Conservation (phyloP, 192 early-diverging fungal species). For the Coemansia sp. region DNA sequence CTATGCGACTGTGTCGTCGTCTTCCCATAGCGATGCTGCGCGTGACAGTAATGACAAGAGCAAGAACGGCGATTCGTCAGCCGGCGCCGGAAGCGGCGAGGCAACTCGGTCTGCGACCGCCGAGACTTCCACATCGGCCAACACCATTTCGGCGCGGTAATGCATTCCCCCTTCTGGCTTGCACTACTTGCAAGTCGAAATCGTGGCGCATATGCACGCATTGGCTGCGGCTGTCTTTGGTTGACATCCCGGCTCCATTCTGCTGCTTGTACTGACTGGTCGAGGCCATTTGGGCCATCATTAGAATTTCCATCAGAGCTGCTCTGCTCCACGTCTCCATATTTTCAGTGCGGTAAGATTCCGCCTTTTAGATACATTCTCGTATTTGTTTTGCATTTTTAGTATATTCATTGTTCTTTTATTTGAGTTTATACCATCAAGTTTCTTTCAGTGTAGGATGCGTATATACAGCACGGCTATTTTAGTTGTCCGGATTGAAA, state of each 20-base stretch:
- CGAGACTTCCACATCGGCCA: conserved; percentile 13
- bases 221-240: background rate
- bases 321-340: background rate
- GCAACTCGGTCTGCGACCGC: background rate
- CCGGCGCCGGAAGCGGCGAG: background rate
- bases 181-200: background rate
- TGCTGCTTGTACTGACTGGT: background rate
- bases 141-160: conserved; percentile 11
- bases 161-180: background rate
- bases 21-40: background rate
- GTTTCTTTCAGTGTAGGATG: background rate
- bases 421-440: background rate
- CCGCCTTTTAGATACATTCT: background rate
- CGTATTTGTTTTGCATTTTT: conserved; percentile 2
- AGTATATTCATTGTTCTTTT: background rate
- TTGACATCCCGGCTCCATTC: background rate
- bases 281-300: too few species aligned
- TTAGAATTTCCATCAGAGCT: background rate
- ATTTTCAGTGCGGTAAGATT: background rate
- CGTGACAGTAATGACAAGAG: background rate
- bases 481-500: background rate
- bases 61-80: conserved; percentile 7
- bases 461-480: background rate
- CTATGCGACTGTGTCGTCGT: conserved; percentile 26
- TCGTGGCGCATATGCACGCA: background rate